Conservation (phyloP, 805 yeast species). For the Candida orba region DNA sequence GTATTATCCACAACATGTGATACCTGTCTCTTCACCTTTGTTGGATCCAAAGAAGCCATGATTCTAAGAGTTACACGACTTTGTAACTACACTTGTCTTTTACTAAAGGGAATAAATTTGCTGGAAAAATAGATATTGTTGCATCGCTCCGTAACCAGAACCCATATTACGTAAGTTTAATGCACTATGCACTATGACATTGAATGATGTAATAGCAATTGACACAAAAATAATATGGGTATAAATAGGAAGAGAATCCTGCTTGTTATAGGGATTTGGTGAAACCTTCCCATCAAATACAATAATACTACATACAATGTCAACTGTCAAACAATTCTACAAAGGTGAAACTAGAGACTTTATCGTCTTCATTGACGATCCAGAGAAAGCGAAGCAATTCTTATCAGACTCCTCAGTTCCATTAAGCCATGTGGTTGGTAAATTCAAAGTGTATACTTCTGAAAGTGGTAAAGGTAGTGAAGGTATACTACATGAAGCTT, state of each 20-base stretch:
- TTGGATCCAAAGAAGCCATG: conserved; percentile 2
- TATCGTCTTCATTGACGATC: conserved; percentile 54
- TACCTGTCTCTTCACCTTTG: conserved; percentile 2
- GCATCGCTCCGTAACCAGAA: too few species aligned
- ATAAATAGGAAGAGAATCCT: too few species aligned
- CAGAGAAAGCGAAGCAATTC: conserved; percentile 41
- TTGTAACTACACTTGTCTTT: neutral
- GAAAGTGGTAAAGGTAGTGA: conserved; percentile 58
- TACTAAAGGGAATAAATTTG: too few species aligned
- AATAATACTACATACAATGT: too few species aligned
- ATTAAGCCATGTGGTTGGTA: conserved; percentile 52
- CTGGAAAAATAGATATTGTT: neutral
- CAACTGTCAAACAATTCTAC: conserved; percentile 42
- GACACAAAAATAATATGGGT: neutral
- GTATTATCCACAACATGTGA: conserved; percentile 6
- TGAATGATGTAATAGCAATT: neutral
- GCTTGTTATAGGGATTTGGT: too few species aligned
- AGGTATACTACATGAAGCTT: conserved; percentile 68
- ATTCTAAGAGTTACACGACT: neutral
- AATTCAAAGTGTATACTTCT: conserved; percentile 57
- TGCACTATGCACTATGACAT: neutral
- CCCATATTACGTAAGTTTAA: too few species aligned
- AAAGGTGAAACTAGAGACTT: conserved; percentile 62
- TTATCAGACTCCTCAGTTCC: conserved; percentile 45
- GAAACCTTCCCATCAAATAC: neutral